Evolutionary conservation across 306 rosid genomes (phyloP).

Genomic region (Prunus padus): DNA sequence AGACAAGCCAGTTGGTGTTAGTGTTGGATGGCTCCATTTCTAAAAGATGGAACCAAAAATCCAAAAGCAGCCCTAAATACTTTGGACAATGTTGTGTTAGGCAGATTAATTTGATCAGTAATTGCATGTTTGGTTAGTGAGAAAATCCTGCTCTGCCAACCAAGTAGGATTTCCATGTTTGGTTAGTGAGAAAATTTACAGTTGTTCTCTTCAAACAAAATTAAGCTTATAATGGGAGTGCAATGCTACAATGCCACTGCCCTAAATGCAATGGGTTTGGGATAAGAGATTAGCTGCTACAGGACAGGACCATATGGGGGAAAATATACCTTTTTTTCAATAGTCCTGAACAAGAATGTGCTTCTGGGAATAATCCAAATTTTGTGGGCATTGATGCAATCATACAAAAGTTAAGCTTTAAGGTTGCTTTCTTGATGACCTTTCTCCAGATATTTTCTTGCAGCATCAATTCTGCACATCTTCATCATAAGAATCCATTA

Average conservation of each 20-base stretch:
- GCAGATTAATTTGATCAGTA: not conserved
- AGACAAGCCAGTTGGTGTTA: constrained; percentile 1
- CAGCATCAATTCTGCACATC: constrained; percentile 63
- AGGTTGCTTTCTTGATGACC: constrained; percentile 50
- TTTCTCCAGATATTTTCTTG: constrained; percentile 49
- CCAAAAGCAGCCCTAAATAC: not conserved
- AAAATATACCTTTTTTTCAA: constrained; percentile 17
- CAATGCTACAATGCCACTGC: constrained; percentile 13
- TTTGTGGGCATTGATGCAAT: constrained; percentile 60
- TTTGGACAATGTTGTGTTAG: not conserved
- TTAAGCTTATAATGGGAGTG: constrained; percentile 10
- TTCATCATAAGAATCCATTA: constrained; percentile 47
- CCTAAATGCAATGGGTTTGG: constrained; percentile 13
- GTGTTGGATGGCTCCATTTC: not conserved
- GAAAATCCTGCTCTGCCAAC: too few relatives aligned
- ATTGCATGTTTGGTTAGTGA: not conserved
- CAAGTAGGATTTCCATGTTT: too few relatives aligned
- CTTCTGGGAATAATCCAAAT: constrained; percentile 45
- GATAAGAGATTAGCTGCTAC: constrained; percentile 30
- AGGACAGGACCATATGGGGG: constrained; percentile 23
- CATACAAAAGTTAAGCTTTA: constrained; percentile 37
- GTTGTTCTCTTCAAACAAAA: too few relatives aligned
- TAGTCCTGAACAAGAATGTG: constrained; percentile 38
- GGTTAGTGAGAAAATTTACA: too few relatives aligned
- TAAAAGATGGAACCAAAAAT: not conserved